Percentiles rank a stretch among this genome's conserved stretches.
Conservation (phyloP, 495 filamentous ascomycete species). For the Parmelia sp. region DNA sequence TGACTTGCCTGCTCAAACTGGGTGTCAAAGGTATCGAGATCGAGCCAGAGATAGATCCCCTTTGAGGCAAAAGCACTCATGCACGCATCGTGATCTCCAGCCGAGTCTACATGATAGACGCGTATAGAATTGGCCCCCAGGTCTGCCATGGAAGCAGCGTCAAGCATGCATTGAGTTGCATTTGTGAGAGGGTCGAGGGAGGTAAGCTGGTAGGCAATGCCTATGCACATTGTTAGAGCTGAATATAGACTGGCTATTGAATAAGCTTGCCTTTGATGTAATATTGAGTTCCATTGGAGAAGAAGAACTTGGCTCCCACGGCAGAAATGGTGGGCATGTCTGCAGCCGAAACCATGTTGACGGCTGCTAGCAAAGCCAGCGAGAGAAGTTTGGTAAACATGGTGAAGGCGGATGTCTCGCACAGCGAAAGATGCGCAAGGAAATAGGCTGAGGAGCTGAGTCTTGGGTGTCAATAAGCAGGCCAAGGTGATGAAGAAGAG, state of each 20-base stretch:
- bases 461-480: neutral
- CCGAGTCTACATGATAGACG: slow-evolving; percentile 78
- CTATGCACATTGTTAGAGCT: slow-evolving; percentile 34
- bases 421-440: neutral
- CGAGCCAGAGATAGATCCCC: slow-evolving; percentile 76
- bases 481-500: neutral
- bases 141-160: slow-evolving; percentile 70
- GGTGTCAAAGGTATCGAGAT: slow-evolving; percentile 78
- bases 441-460: neutral
- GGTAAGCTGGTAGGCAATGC: slow-evolving; percentile 64
- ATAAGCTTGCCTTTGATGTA: slow-evolving; percentile 63
- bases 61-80: slow-evolving; percentile 62
- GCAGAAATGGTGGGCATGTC: slow-evolving; percentile 52
- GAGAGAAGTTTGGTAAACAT: slow-evolving; percentile 16
- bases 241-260: slow-evolving; percentile 10
- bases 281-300: slow-evolving; percentile 67
- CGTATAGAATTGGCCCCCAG: slow-evolving; percentile 80
- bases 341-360: slow-evolving; percentile 4
- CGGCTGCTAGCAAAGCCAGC: slow-evolving; percentile 12
- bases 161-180: slow-evolving; percentile 67
- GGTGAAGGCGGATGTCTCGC: neutral
- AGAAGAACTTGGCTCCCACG: slow-evolving; percentile 82
- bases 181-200: slow-evolving; percentile 70
- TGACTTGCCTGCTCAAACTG: slow-evolving; percentile 62
- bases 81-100: slow-evolving; percentile 61